phyloP scores from a whole-genome alignment of 257 asterid species.

The Verbascum thapsus region DNA sequence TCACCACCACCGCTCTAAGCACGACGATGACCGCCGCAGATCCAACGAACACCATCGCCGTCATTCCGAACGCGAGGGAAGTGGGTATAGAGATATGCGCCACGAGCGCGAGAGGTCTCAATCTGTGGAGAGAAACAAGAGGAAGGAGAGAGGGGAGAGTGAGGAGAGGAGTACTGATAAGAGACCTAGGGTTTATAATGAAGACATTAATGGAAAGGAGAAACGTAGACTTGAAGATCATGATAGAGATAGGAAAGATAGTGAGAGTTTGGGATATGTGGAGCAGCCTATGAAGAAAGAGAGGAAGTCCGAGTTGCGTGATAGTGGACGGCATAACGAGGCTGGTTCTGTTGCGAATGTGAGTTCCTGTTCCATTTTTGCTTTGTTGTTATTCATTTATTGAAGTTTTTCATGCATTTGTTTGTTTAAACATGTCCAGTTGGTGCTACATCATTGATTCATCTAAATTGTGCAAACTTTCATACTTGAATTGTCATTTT shows the following conservation, averaged over 20 bases:
- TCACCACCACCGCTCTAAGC: conserved; percentile 40
- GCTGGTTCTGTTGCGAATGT: conserved; percentile 54
- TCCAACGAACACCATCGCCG: conserved; percentile 49
- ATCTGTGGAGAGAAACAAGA: conserved; percentile 68
- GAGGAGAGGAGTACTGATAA: conserved; percentile 66
- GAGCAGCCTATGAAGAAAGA: conserved; percentile 40
- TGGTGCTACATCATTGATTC: conserved; percentile 7
- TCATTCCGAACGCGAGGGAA: conserved; percentile 55
- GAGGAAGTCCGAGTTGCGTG: conserved; percentile 32
- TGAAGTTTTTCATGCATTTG: not conserved
- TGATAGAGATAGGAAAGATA: conserved; percentile 30
- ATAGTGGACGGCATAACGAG: conserved; percentile 29
- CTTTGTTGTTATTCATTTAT: not conserved
- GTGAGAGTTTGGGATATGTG: conserved; percentile 35
- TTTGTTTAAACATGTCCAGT: not conserved
- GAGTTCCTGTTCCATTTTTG: conserved; percentile 36
- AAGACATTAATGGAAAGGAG: conserved; percentile 57
- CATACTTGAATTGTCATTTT: conserved; percentile 9
- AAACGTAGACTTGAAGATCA: conserved; percentile 62
- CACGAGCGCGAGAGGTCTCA: conserved; percentile 66
- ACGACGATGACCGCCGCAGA: conserved; percentile 49
- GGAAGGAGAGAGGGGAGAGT: conserved; percentile 72
- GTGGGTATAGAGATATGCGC: conserved; percentile 54
- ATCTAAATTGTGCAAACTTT: conserved; percentile 4
- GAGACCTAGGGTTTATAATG: conserved; percentile 52